Evolutionary conservation across 2,329 filamentous ascomycete species (phyloP).

Genomic region (Monilinia vaccinii-corymbosi): DNA sequence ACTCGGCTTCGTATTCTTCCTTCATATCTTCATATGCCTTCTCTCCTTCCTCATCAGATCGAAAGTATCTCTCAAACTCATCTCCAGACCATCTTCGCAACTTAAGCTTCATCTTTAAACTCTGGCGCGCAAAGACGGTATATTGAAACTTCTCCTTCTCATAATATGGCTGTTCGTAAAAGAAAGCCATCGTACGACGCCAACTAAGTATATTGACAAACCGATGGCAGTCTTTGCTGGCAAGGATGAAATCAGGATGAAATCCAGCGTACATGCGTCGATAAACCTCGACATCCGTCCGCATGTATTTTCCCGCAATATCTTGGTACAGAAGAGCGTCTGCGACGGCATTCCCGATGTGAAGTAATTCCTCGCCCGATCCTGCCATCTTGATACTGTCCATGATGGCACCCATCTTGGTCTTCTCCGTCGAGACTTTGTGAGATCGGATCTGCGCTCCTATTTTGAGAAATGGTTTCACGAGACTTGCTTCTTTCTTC

Average conservation of each 20-base stretch:
- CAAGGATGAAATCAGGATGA: background rate
- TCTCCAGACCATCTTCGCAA: background rate
- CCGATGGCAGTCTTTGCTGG: background rate
- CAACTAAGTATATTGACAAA: conserved; percentile 2
- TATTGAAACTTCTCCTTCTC: background rate
- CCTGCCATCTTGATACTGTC: background rate
- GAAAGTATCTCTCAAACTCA: conserved; percentile 1
- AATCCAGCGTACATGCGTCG: conserved; percentile 5
- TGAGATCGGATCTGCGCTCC: background rate
- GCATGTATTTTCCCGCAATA: background rate
- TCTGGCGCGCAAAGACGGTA: background rate
- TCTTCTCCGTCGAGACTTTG: background rate
- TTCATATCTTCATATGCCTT: background rate
- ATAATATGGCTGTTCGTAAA: conserved; percentile 4
- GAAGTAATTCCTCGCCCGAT: background rate
- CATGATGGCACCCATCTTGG: background rate
- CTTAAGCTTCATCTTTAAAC: background rate
- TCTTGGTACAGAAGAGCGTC: background rate
- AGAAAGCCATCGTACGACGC: conserved; percentile 6
- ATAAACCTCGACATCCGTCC: conserved; percentile 2
- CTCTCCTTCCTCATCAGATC: background rate
- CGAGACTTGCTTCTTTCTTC: background rate
- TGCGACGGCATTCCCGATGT: background rate
- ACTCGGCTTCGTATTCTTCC: background rate
- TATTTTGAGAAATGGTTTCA: background rate